A percentile compares a stretch with the other conserved stretches of the same genome.
These are phyloP conservation scores for Selaginella tamariscina DNA, from an alignment of 75 land plant genomes.

Conservation along the genomic window DNA sequence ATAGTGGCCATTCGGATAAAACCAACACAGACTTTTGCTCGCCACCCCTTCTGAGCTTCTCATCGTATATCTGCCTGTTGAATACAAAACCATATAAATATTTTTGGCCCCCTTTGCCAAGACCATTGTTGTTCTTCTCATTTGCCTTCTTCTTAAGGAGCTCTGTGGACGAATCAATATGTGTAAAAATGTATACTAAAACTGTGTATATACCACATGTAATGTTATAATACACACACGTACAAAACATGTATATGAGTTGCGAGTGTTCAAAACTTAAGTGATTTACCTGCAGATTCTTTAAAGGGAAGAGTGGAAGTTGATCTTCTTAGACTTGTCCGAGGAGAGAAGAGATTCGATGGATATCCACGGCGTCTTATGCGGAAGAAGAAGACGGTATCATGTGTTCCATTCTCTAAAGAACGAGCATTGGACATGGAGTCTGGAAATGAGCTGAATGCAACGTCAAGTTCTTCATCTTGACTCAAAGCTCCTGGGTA, in stretches of 20 bases:
- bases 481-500: constrained; percentile 44
- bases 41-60: constrained; percentile 81
- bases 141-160: not conserved
- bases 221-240: too few relatives aligned
- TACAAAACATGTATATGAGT: too few relatives aligned
- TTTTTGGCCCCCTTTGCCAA: constrained; percentile 36
- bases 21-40: constrained; percentile 97
- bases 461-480: constrained; percentile 75
- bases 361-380: constrained; percentile 38
- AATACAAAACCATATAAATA: constrained; percentile 90
- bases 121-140: constrained; percentile 20
- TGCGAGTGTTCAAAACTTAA: too few relatives aligned
- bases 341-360: constrained; percentile 16
- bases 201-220: too few relatives aligned
- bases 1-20: constrained; percentile 61
- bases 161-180: too few relatives aligned
- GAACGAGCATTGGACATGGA: constrained; percentile 64
- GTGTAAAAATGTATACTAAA: too few relatives aligned
- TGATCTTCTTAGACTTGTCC: constrained; percentile 12
- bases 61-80: constrained; percentile 91
- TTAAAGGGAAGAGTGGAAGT: not conserved
- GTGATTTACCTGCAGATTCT: not conserved
- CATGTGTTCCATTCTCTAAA: constrained; percentile 66
- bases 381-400: constrained; percentile 92
- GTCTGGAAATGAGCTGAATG: constrained; percentile 93